Evolutionary conservation across 75 land plant species (phyloP).

Genomic region (Pseudotsuga menziesii): DNA sequence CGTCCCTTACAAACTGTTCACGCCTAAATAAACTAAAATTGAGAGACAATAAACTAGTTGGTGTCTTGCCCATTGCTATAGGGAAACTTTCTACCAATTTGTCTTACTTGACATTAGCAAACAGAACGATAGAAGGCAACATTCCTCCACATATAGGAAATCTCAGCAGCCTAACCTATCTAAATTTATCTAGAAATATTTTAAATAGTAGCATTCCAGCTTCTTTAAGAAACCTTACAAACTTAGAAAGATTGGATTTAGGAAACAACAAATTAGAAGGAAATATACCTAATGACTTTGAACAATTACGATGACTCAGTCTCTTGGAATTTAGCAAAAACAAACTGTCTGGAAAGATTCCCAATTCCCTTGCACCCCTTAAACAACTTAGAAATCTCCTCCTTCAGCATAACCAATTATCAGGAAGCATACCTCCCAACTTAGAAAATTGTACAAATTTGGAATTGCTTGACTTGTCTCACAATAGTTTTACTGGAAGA

Average conservation of each 20-base stretch:
- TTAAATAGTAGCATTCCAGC: not conserved
- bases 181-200: not conserved
- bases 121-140: not conserved
- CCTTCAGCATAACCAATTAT: conserved; percentile 1
- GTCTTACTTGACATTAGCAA: not conserved
- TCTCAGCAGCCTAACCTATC: not conserved
- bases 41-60: not conserved
- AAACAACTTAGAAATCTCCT: not conserved
- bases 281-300: not conserved
- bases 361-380: not conserved
- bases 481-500: not conserved
- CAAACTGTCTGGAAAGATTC: conserved; percentile 13
- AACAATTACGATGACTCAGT: not conserved
- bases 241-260: not conserved
- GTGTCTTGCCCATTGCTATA: not conserved
- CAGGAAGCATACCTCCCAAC: not conserved
- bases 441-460: not conserved
- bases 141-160: not conserved
- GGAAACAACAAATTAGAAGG: not conserved
- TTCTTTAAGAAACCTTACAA: not conserved
- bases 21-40: no score
- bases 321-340: conserved; percentile 11
- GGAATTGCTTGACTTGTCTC: not conserved
- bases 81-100: conserved; percentile 1
- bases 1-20: no score